Evolutionary conservation across 768 basidiomycete species (phyloP), one percentile per base, ranked within the genome.

Genomic region (Phaeotremella fagi): DNA sequence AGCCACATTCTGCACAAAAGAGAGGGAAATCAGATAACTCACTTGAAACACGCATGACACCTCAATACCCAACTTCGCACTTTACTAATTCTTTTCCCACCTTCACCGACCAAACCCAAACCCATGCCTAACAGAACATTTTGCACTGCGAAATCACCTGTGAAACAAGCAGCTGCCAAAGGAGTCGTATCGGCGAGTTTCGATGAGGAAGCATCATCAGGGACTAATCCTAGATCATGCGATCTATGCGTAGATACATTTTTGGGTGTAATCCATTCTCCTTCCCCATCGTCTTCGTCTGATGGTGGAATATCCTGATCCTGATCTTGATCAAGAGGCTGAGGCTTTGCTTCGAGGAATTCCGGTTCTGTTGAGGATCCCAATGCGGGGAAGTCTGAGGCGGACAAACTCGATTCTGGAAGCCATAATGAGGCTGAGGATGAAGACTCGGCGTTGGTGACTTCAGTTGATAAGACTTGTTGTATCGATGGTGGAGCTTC

Each of bases 41-140:
- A 98, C 95, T 97, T 97, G 82, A 92, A 99, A 75, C 95, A 99
- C 14, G 91, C 95, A 76, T 99, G 95, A 73, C 95, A 99, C 52
- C 95, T 77, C 68, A 98, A 76, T 1, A 98, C 90, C 89, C 90
- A 98, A 54, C 84, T 98, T 75, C 92, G 90, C 24, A 98, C 85
- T 64, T 83, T 87, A 59, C 86, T 82, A 54, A 99, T 94, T 61
- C 83, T 80, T 77, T 86, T 92, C 3, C 95, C 95, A 58, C 91
- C 90, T 5, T 87, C 81, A 7, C 90, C 85, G 11, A 99, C 84
- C 25, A 98, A 79, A 56, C 85, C 87, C 58, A 99, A 76, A 0
- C 87, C 87, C 87, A 98, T 91, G 73, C 95, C 92, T 46, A 99
- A 75, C 59, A 94, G 76, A 20, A 98, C 89, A 66, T 99, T 99